Evolutionary conservation across 2,329 filamentous ascomycete genomes (phyloP).

Genomic region (Botrytis paeoniae): DNA sequence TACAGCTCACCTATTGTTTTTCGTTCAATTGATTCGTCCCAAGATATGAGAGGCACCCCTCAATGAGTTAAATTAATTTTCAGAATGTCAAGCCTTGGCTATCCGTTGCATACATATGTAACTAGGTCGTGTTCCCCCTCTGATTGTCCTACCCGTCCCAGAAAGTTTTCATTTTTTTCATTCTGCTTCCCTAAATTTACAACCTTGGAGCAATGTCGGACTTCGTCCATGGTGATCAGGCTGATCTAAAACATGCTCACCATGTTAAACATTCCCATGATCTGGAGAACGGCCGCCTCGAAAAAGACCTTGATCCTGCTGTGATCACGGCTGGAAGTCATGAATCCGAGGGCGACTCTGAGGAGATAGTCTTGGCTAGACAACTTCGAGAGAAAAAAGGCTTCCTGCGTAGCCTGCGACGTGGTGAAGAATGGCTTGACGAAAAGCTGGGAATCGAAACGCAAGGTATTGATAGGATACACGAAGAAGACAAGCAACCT

Average conservation of each 20-base stretch:
- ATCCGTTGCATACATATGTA: conserved; percentile 22
- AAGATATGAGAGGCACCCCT: background rate
- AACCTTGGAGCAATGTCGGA: conserved; percentile 22
- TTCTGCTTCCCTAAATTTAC: background rate
- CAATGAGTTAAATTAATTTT: background rate
- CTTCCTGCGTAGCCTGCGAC: conserved; percentile 34
- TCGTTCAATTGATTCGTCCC: conserved; percentile 5
- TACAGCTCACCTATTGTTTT: conserved; percentile 6
- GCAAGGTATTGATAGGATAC: conserved; percentile 47
- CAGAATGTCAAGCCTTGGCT: conserved; percentile 16
- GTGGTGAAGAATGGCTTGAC: conserved; percentile 44
- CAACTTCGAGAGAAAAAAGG: conserved; percentile 29
- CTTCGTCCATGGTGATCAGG: conserved; percentile 34
- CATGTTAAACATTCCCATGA: conserved; percentile 27
- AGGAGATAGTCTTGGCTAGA: conserved; percentile 29
- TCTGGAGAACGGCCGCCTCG: conserved; percentile 28
- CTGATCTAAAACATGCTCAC: conserved; percentile 28
- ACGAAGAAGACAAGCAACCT: conserved; percentile 43
- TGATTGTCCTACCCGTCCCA: conserved; percentile 8
- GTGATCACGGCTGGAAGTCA: conserved; percentile 11
- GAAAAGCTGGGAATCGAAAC: conserved; percentile 47
- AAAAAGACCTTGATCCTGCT: conserved; percentile 20
- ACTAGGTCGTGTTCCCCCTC: conserved; percentile 4
- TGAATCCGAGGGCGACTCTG: conserved; percentile 16
- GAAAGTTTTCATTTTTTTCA: conserved; percentile 9